Evolutionary conservation across 2,329 filamentous ascomycete species (phyloP), one percentile per base, ranked within the genome.

Genomic region (Claviceps sp.): DNA sequence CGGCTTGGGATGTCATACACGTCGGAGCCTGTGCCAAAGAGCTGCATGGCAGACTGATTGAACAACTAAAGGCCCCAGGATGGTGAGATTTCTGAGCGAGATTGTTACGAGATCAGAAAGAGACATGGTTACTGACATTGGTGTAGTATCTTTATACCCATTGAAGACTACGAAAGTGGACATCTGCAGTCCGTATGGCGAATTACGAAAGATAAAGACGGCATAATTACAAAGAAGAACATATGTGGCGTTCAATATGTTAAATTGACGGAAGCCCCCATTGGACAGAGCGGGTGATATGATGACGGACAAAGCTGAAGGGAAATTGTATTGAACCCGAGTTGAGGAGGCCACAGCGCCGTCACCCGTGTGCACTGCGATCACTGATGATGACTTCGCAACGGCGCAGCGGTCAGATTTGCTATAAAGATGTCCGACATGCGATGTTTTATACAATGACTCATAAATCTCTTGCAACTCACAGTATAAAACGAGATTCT

Each of bases 1-100:
- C 66, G 34, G 76, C 81, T 0, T 98, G 91, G 75, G 89, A 97
- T 74, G 90, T 87, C 2, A 97, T 98, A 54, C 93, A 97, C 64
- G 93, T 97, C 2, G 93, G 93, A 0, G 93, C 93, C 0, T 87
- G 89, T 7, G 91, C 91, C 0, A 77, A 71, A 24, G 77, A 81
- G 62, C 69, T 95, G 51, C 90, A 95, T 64, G 63, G 77, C 18
- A 77, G 79, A 54, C 68, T 97, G 57, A 69, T 95, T 46, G 77
- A 82, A 34, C 93, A 97, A 71, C 70, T 98, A 58, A 81, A 81
- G 56, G 71, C 77, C 2, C 91, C 91, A 0, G 93, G 93, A 0
- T 75, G 82, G 71, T 77, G 54, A 60, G 70, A 61, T 50, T 34
- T 26, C 14, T 16, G 7, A 30, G 7, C 22, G 16, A 44, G n/a